Evolutionary conservation across 495 filamentous ascomycete genomes (phyloP).

Genomic region (Corynascus novoguineensis): DNA sequence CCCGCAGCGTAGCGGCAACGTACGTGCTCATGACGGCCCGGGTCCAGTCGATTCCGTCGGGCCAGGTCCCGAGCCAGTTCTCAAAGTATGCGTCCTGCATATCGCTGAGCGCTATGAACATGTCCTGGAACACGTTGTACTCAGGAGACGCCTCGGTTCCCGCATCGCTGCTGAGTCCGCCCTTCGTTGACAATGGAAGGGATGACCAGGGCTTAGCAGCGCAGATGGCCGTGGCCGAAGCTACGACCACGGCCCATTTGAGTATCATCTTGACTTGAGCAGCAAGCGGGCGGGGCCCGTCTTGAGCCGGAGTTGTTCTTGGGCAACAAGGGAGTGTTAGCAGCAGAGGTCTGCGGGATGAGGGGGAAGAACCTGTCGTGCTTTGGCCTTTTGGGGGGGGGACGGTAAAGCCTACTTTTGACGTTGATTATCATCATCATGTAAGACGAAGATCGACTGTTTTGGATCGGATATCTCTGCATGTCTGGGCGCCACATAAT

Average conservation of each 20-base stretch:
- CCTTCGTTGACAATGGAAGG: background rate
- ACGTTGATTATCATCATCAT: background rate
- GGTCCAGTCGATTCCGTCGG: conserved; percentile 88
- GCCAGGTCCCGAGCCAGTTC: conserved; percentile 76
- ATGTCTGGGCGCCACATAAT: background rate
- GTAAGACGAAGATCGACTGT: background rate
- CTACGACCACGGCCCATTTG: conserved; percentile 11
- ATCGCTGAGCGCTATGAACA: conserved; percentile 59
- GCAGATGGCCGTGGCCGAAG: conserved; percentile 10
- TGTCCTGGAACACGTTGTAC: conserved; percentile 30
- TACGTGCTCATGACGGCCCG: conserved; percentile 81
- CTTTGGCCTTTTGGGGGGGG: too few species aligned
- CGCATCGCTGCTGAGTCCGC: background rate
- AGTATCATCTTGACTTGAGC: conserved; percentile 6
- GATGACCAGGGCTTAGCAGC: conserved; percentile 11
- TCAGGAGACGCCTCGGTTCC: conserved; percentile 9
- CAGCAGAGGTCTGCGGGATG: too few species aligned
- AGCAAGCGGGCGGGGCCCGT: background rate
- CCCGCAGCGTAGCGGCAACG: conserved; percentile 60
- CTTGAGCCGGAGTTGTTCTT: background rate
- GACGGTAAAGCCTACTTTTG: too few species aligned
- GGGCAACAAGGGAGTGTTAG: background rate
- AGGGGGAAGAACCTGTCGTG: too few species aligned
- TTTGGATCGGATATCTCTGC: background rate
- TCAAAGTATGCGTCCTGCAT: conserved; percentile 78